A percentile compares a stretch with the other conserved stretches of the same genome.
phyloP scores from a whole-genome alignment of 805 yeast genomes.

The Cyberlindnera mrakii region DNA sequence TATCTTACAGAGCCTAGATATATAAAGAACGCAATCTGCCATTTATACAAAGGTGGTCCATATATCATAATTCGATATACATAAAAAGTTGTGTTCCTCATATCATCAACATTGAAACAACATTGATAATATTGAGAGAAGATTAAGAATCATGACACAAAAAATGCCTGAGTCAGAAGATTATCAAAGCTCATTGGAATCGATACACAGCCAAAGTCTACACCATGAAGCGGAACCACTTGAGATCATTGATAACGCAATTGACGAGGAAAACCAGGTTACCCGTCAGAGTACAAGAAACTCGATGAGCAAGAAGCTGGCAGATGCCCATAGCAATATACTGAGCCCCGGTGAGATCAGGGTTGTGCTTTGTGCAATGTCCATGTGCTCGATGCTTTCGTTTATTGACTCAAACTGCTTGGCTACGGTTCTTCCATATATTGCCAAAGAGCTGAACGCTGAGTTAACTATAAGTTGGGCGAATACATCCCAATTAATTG shows the following conservation, averaged over 20 bases:
- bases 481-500: slow-evolving; percentile 47
- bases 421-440: slow-evolving; percentile 28
- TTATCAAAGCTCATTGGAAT: too few relatives aligned
- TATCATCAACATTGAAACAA: too few relatives aligned
- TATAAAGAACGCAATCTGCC: too few relatives aligned
- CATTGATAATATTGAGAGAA: too few relatives aligned
- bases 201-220: too few relatives aligned
- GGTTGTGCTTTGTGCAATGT: slow-evolving; percentile 12
- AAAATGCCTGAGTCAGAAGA: too few relatives aligned
- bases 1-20: too few relatives aligned
- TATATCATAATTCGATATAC: too few relatives aligned
- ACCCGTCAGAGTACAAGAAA: neutral
- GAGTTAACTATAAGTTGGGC: slow-evolving; percentile 52
- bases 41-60: too few relatives aligned
- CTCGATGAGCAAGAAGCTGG: slow-evolving; percentile 11
- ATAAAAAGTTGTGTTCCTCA: too few relatives aligned
- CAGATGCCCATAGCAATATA: slow-evolving; percentile 15
- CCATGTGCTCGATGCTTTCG: slow-evolving; percentile 15
- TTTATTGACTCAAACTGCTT: slow-evolving; percentile 17
- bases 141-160: too few relatives aligned
- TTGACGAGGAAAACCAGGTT: neutral
- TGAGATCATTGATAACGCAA: neutral
- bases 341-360: slow-evolving; percentile 8
- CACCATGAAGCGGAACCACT: neutral
- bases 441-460: slow-evolving; percentile 43